phyloP scores from a whole-genome alignment of 2,329 filamentous ascomycete genomes.

The Verticillium zaregamsianum region DNA sequence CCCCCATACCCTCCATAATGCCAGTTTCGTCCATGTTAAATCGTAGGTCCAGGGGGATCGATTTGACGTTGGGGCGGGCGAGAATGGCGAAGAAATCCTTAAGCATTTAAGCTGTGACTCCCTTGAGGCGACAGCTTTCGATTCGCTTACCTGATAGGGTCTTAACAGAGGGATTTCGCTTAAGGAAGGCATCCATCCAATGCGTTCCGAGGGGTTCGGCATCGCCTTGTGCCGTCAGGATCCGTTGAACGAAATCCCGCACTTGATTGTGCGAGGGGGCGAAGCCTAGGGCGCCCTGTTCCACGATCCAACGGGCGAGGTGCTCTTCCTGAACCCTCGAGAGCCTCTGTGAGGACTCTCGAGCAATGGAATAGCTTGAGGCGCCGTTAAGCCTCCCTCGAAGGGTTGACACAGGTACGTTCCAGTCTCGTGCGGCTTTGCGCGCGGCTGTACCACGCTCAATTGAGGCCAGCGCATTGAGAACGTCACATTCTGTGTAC shows the following conservation, averaged over 20 bases:
- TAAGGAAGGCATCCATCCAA: slow-evolving; percentile 2
- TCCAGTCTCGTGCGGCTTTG: not conserved
- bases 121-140: not conserved
- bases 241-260: not conserved
- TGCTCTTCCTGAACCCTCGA: not conserved
- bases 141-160: not conserved
- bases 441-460: not conserved
- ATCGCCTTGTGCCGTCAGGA: slow-evolving; percentile 2
- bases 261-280: not conserved
- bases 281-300: not conserved
- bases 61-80: not conserved
- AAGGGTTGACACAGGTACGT: not conserved
- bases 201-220: not conserved
- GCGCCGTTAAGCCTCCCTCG: not conserved
- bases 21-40: slow-evolving; percentile 11
- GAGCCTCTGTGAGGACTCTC: not conserved
- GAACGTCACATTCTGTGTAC: not conserved
- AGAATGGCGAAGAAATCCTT: not conserved
- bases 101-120: not conserved
- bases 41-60: not conserved
- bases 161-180: slow-evolving; percentile 2
- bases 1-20: slow-evolving; percentile 4
- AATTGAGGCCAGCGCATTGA: not conserved
- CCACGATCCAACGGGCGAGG: not conserved
- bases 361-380: not conserved